Conservation (phyloP, 164 flowering plant species). For the Protea cynaroides region DNA sequence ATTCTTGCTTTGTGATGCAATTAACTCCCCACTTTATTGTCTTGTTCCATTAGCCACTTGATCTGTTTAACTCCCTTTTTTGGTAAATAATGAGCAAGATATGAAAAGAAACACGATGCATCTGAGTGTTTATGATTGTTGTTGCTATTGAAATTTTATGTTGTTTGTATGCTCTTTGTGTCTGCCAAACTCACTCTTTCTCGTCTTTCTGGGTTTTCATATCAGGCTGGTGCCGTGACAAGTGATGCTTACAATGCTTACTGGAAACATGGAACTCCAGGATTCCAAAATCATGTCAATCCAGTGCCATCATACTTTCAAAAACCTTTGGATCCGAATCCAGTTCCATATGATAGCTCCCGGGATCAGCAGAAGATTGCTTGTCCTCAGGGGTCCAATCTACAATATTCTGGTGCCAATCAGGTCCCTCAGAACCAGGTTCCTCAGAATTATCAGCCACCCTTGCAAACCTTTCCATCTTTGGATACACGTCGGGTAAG, state of each 20-base stretch:
- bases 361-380: conserved; percentile 43
- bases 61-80: no score
- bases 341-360: conserved; percentile 37
- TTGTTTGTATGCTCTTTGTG: background rate
- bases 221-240: conserved; percentile 47
- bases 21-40: no score
- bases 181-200: conserved; percentile 10
- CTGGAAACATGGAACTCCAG: conserved; percentile 56
- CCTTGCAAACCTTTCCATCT: conserved; percentile 47
- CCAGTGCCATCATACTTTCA: conserved; percentile 36
- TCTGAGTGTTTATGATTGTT: background rate
- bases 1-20: no score
- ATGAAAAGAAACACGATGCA: no score
- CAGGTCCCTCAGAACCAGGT: conserved; percentile 48
- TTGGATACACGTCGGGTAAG: conserved; percentile 53
- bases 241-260: conserved; percentile 47
- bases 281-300: conserved; percentile 40
- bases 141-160: background rate
- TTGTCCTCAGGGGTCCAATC: conserved; percentile 34
- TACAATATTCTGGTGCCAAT: conserved; percentile 41
- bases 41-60: no score
- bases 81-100: no score
- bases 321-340: conserved; percentile 45
- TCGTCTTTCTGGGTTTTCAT: conserved; percentile 16
- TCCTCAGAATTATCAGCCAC: conserved; percentile 43